Evolutionary conservation across 768 basidiomycete genomes (phyloP).

Genomic region (Peribolospora kevripleyi): DNA sequence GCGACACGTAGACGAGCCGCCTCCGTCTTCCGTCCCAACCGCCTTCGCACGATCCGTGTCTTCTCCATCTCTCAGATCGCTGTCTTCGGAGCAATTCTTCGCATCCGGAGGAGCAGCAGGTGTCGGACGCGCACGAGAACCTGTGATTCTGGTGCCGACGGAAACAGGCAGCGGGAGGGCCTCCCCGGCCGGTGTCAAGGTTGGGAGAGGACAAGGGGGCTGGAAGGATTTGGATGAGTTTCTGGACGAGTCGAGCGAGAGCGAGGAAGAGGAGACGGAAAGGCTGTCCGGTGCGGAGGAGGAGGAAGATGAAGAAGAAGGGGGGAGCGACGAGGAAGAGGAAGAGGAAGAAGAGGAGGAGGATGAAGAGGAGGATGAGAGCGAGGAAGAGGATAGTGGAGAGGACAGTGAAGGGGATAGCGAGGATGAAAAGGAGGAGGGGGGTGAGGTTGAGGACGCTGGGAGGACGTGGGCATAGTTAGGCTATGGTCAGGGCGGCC

Average conservation of each 20-base stretch:
- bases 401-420: slow-evolving; percentile 9
- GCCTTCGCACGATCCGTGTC: no score
- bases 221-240: no score
- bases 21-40: no score
- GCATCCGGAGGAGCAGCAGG: not conserved
- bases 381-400: slow-evolving; percentile 7
- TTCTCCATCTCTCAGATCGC: no score
- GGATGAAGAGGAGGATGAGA: slow-evolving; percentile 9
- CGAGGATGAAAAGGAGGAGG: slow-evolving; percentile 15
- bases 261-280: not conserved
- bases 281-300: not conserved
- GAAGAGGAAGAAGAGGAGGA: slow-evolving; percentile 2
- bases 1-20: no score
- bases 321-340: not conserved
- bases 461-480: slow-evolving; percentile 18
- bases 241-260: not conserved
- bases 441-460: slow-evolving; percentile 14
- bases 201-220: not conserved
- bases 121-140: not conserved
- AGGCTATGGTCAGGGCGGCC: slow-evolving; percentile 13
- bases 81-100: no score
- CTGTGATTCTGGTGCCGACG: not conserved
- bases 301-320: not conserved
- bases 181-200: not conserved
- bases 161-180: not conserved